Base-by-base conservation (phyloP, 352 stramenopile species). In the Blastocystis sp. region DNA sequence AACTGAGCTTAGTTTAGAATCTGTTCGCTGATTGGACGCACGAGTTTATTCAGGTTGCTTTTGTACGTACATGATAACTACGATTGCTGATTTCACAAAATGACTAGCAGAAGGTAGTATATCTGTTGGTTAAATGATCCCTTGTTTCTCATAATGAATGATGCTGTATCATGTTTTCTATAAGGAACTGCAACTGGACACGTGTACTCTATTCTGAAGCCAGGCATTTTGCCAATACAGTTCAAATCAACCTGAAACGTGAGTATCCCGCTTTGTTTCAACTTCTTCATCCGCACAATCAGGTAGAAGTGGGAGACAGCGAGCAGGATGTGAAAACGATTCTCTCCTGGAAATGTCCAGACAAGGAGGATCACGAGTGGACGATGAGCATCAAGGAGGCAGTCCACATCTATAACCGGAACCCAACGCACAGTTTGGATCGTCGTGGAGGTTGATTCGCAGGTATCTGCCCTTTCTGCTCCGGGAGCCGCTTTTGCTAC, bases 391-490 rank as follows among this genome's bases (percentile, higher is more conserved):
- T 78, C 36, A 32, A 11, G 7, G 67, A 78, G 16, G 46, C 57
- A 44, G 36, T 78, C 4, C 1, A 49, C 11, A 9, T 38, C 11
- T 78, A 46, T 42, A 14, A 57, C 7, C 21, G 44, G 18, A 42
- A 61, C 46, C 21, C 24, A 9, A 18, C 14, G 6, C 44, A 59
- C 32, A 8, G 67, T 78, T 34, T 14, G 16, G 2, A 6, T n/a
- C 29, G 11, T 8, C 7, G 18, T 0, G 21, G 2, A 40, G 11
- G 14, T 27, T 59, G 9, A 57, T 24, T 32, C 7, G 29, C 57
- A 78, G 67, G 16, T 40, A 18, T 78, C 44, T 78, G 67, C n/a
- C 67, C 67, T 0, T 78, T 78, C 29, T 78, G 67, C 32, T 61
- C 29, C 6, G 67, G 67, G 57, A 56, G 67, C 4, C 18, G 67